Evolutionary conservation across 148 eudicot genomes (phyloP).

Genomic region (Vaccinium corymbosum): DNA sequence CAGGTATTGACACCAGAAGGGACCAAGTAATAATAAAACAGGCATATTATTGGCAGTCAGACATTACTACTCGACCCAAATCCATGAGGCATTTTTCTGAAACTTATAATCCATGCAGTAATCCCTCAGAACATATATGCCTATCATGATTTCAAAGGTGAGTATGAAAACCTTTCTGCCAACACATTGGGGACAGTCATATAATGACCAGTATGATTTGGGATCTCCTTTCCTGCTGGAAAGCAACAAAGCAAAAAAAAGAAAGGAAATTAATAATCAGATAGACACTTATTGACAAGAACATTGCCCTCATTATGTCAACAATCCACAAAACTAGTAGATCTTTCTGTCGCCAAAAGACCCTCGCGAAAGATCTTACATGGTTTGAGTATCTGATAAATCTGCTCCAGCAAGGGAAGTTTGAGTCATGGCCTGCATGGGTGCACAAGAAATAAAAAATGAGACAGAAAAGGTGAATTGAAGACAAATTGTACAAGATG

Average conservation of each 20-base stretch:
- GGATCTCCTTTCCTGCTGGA: conserved; percentile 44
- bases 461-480: neutral
- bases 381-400: conserved; percentile 22
- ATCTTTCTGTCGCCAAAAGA: neutral
- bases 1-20: neutral
- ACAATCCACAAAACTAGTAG: neutral
- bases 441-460: conserved; percentile 13
- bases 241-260: conserved; percentile 1
- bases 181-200: conserved; percentile 66
- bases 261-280: neutral
- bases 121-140: too few species aligned
- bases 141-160: conserved; percentile 7
- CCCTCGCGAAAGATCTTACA: conserved; percentile 26
- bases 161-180: conserved; percentile 47
- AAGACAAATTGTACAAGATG: neutral
- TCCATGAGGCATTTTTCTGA: neutral
- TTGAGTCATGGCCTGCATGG: conserved; percentile 27
- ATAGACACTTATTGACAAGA: neutral
- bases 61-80: neutral
- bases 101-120: neutral
- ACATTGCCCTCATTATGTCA: neutral
- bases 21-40: neutral
- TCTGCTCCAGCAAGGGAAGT: conserved; percentile 24
- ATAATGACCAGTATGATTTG: conserved; percentile 35
- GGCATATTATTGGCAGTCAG: neutral